Percentiles rank a stretch among this genome's conserved stretches.
Evolutionary conservation across 768 basidiomycete genomes (phyloP).

Genomic region (Boletus sp.): DNA sequence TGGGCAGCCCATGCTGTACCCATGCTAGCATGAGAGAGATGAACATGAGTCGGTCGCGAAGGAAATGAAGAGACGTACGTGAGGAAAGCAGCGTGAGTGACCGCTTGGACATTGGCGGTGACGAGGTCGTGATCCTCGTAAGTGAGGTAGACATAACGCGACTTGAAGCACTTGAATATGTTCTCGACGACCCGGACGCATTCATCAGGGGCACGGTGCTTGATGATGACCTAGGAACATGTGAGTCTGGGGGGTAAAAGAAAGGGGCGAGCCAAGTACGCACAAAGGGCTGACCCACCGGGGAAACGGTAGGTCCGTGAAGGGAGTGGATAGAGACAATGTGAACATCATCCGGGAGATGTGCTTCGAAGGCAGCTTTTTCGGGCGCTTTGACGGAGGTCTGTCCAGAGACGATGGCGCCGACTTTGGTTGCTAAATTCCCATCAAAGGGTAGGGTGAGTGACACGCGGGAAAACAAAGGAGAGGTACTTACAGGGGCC

Average conservation of each 20-base stretch:
- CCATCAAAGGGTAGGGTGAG: constrained; percentile 2
- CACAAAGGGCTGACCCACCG: constrained; percentile 88
- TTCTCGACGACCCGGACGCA: constrained; percentile 76
- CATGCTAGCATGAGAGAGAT: constrained; percentile 61
- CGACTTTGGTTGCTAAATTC: constrained; percentile 78
- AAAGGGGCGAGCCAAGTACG: constrained; percentile 20
- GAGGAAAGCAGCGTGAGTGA: constrained; percentile 96
- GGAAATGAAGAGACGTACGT: constrained; percentile 50
- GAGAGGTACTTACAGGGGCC: constrained; percentile 73
- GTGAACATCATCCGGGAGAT: constrained; percentile 81
- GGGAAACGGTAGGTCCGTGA: constrained; percentile 88
- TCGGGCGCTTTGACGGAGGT: constrained; percentile 98
- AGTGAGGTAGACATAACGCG: constrained; percentile 87
- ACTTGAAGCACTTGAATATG: constrained; percentile 75
- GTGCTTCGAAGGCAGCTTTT: constrained; percentile 80
- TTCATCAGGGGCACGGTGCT: constrained; percentile 76
- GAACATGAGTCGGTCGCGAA: constrained; percentile 1
- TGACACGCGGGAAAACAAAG: not conserved
- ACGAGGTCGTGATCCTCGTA: constrained; percentile 96
- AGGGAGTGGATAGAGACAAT: constrained; percentile 94
- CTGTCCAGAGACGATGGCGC: constrained; percentile 92
- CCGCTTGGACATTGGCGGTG: constrained; percentile 98
- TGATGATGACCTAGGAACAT: constrained; percentile 72
- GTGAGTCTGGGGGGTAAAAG: not conserved
- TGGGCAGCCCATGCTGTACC: constrained; percentile 91